Evolutionary conservation across 1,139 yeast genomes (phyloP).

Genomic region (Lodderomyces metapsilosis): DNA sequence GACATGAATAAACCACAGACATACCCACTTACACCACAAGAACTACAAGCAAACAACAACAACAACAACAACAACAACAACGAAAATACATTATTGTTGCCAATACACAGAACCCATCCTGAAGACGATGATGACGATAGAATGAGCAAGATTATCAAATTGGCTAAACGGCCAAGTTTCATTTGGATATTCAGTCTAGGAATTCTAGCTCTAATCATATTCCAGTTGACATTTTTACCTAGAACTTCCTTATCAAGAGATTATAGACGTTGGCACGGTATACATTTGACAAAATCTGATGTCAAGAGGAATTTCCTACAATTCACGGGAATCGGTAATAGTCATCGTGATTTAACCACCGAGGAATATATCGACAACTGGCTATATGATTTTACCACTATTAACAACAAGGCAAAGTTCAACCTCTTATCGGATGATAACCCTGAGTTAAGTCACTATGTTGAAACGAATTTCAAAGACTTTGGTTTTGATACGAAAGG

Average conservation of each 20-base stretch:
- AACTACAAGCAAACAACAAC: constrained; percentile 4
- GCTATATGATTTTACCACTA: constrained; percentile 23
- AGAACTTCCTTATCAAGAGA: constrained; percentile 85
- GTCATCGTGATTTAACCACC: constrained; percentile 24
- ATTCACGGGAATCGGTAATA: constrained; percentile 27
- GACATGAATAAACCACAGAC: constrained; percentile 8
- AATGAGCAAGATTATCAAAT: constrained; percentile 18
- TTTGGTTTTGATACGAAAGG: constrained; percentile 28
- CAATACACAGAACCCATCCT: background rate
- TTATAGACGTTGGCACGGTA: constrained; percentile 70
- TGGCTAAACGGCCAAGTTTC: constrained; percentile 38
- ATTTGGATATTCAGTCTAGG: constrained; percentile 57
- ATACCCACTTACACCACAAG: constrained; percentile 8
- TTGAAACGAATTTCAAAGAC: constrained; percentile 25
- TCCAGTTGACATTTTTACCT: constrained; percentile 76
- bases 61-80: too few species aligned
- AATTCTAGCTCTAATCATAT: constrained; percentile 48
- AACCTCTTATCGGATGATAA: constrained; percentile 30
- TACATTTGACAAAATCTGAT: constrained; percentile 61
- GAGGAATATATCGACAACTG: constrained; percentile 29
- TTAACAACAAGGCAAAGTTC: constrained; percentile 18
- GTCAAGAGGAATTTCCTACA: constrained; percentile 45
- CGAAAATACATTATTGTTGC: background rate
- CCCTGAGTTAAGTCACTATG: constrained; percentile 23
- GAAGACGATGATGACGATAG: constrained; percentile 14